Evolutionary conservation across 2,329 filamentous ascomycete species (phyloP), one percentile per base, ranked within the genome.

Genomic region (Alternaria postmessia): DNA sequence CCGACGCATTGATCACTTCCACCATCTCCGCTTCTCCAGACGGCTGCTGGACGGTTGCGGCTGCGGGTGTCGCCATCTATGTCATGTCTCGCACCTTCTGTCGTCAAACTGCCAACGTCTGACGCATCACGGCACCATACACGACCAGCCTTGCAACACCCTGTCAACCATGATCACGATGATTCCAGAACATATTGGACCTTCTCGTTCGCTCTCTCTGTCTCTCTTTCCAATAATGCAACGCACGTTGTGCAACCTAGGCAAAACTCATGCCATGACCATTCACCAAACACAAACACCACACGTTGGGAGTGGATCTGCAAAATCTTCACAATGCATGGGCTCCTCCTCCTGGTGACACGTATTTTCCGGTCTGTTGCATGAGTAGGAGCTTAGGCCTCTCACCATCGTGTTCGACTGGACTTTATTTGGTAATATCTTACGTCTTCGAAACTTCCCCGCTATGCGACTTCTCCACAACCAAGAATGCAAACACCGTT

Each of bases 401-500:
- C 34, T 57, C 61, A 61, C 62, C 52, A 54, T 69, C 36, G 66
- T 67, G 57, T 63, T 70, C 59, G 51, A 49, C 63, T 65, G 49
- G 54, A 36, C 34, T 61, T 48, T 52, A 58, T 71, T 67, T 68
- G 63, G 68, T 63, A 74, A 73, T 73, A 66, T 76, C 59, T 77
- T 77, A 77, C 75, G 75, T 77, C 72, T 76, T 59, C 57, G 57
- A 73, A 75, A 69, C 68, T 75, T 75, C 73, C 74, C 72, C 74
- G 73, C 69, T 66, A 70, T 74, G 70, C 70, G 58, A 53, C 64
- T 55, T 68, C 69, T 70, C 65, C 70, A 67, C 66, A 67, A 56
- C 51, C 64, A 59, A 39, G 46, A 62, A 55, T 52, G 32, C 36
- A 49, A 49, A 62, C 56, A 65, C 60, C 64, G 61, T 64, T 63